Conservation (phyloP, 352 stramenopile genomes). For the Aphanomyces cochlioides region DNA sequence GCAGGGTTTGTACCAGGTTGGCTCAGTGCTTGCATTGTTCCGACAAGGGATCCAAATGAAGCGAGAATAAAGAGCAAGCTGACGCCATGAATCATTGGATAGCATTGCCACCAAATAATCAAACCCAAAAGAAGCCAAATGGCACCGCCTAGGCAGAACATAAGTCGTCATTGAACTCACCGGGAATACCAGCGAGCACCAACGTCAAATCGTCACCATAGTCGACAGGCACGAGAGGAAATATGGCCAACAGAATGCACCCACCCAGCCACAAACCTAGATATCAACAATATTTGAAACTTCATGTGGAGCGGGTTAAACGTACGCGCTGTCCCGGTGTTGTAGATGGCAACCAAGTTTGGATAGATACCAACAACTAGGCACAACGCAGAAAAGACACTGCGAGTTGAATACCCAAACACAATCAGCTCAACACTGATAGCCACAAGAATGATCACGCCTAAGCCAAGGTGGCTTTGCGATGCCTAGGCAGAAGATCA, state of each 20-base stretch:
- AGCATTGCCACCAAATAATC: slow-evolving; percentile 11
- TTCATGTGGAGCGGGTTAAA: neutral
- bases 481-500: neutral
- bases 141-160: slow-evolving; percentile 7
- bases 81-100: neutral
- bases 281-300: neutral
- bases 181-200: slow-evolving; percentile 37
- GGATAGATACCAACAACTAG: slow-evolving; percentile 52
- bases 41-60: slow-evolving; percentile 7
- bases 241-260: slow-evolving; percentile 61
- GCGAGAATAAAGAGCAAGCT: slow-evolving; percentile 17
- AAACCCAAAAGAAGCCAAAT: neutral
- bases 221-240: slow-evolving; percentile 68
- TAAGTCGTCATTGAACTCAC: neutral
- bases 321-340: slow-evolving; percentile 28
- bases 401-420: slow-evolving; percentile 22
- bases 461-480: neutral
- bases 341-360: neutral
- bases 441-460: slow-evolving; percentile 7
- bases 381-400: slow-evolving; percentile 64
- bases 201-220: slow-evolving; percentile 64
- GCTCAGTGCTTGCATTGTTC: slow-evolving; percentile 12
- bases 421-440: slow-evolving; percentile 27
- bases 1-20: neutral
- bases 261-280: slow-evolving; percentile 37